Base-by-base conservation (phyloP, 768 basidiomycete species). In the Dendrothele bispora region DNA sequence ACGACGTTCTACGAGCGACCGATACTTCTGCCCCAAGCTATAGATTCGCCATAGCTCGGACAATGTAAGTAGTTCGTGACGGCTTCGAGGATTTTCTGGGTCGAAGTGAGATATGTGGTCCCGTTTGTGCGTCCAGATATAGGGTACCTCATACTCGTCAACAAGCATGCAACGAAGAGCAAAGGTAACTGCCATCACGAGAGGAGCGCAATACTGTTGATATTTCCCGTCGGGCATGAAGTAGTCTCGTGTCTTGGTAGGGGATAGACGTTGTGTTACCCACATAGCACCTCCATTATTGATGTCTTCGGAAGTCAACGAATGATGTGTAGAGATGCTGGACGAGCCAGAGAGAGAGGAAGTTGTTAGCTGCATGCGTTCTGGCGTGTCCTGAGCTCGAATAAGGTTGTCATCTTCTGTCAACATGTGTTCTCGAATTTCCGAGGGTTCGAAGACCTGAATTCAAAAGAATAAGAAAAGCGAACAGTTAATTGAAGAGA, bases 401-500 rank as follows among this genome's bases (percentile, higher is more conserved):
- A 99, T 95, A 38, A 91, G 72, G 58, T 95, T 91, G 65, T 99
- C 97, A 49, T 91, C 92, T 54, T 94, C 92, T 3, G 93, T 95
- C 24, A 98, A 73, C 74, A 91, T 75, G 32, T 90, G 81, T 51
- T 85, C 86, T 43, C 83, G 83, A 61, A 99, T 98, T 71, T 98
- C 94, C 10, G 95, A 89, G 1, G 97, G 97, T 62, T 99, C 97
- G 56, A 98, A 99, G 51, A 98, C 92, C 94, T 98, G 57, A 11
- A 41, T 28, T 18, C 12, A 12, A 18, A 46, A 21, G 50, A 54
- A 46, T 53, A 46, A 40, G 35, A 15, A 46, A 27, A 47, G 45
- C 47, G 46, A 39, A 49, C 47, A 40, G 28, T 41, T 32, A 58
- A 49, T 17, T 2, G n/a, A 12, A 10, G 50, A 26, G 46, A 46